These are phyloP conservation scores for Penicillium manginii DNA, from an alignment of 495 filamentous ascomycete species.

Conservation along the genomic window DNA sequence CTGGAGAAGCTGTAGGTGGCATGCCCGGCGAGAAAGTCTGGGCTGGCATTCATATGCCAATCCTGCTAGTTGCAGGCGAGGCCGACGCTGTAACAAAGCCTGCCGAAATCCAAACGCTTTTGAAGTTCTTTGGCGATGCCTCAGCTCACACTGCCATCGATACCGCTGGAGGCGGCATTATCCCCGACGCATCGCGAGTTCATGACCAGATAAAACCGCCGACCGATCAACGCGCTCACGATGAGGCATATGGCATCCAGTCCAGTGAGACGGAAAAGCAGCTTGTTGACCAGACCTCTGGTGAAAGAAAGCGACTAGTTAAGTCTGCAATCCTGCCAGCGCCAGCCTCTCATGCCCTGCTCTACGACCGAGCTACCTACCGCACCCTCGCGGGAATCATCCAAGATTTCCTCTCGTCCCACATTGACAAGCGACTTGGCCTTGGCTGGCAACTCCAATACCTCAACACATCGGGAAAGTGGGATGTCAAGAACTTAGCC, in stretches of 20 bases:
- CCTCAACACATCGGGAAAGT: conserved; percentile 86
- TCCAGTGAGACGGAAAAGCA: conserved; percentile 28
- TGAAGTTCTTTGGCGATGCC: conserved; percentile 54
- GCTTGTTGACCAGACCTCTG: conserved; percentile 4
- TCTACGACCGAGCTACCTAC: conserved; percentile 77
- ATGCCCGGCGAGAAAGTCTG: conserved; percentile 73
- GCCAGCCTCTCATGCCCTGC: conserved; percentile 81
- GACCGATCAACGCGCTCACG: conserved; percentile 21
- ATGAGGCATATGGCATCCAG: conserved; percentile 33
- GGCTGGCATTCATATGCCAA: conserved; percentile 70
- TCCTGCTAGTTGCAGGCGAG: conserved; percentile 79
- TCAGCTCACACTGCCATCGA: conserved; percentile 30
- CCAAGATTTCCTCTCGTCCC: conserved; percentile 74
- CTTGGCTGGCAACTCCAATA: conserved; percentile 90
- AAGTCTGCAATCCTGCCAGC: conserved; percentile 73
- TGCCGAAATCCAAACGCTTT: conserved; percentile 71
- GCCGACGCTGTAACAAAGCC: conserved; percentile 74
- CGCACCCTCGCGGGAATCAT: conserved; percentile 80
- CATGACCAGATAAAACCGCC: conserved; percentile 28
- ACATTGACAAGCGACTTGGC: conserved; percentile 76
- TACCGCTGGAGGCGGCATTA: conserved; percentile 47
- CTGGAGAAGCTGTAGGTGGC: conserved; percentile 57
- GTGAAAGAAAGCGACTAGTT: conserved; percentile 53
- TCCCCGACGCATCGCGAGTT: conserved; percentile 50
- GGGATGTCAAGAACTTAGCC: conserved; percentile 95